A percentile compares a stretch with the other conserved stretches of the same genome.
phyloP scores from a whole-genome alignment of 2,329 filamentous ascomycete species.

The Verticillium nubilum region DNA sequence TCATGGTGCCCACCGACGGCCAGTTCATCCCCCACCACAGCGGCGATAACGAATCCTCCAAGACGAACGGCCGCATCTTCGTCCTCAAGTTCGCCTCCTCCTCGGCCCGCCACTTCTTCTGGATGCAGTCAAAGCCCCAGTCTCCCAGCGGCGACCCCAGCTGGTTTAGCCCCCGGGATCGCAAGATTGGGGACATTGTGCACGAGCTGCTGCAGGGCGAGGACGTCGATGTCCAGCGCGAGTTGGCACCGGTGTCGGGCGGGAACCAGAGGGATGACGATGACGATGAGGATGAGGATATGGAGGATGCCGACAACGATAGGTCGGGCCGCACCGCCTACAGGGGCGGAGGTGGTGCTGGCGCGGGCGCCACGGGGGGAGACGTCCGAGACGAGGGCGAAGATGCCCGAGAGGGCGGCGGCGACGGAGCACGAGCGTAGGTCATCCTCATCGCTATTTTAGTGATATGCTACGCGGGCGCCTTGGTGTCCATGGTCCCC shows the following conservation, averaged over 20 bases:
- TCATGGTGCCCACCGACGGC: slow-evolving; percentile 89
- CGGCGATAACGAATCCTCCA: slow-evolving; percentile 46
- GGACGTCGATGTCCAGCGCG: slow-evolving; percentile 71
- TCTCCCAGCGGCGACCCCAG: slow-evolving; percentile 60
- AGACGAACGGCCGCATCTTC: slow-evolving; percentile 85
- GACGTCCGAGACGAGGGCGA: slow-evolving; percentile 89
- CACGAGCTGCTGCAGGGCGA: slow-evolving; percentile 82
- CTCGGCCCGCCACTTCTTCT: slow-evolving; percentile 88
- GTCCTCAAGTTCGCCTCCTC: slow-evolving; percentile 91
- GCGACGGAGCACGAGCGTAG: slow-evolving; percentile 99
- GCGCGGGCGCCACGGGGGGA: slow-evolving; percentile 80
- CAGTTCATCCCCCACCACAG: slow-evolving; percentile 75
- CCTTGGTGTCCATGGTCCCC: background rate
- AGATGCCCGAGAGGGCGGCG: slow-evolving; percentile 83
- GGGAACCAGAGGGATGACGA: slow-evolving; percentile 40
- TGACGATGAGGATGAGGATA: slow-evolving; percentile 57
- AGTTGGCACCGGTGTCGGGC: slow-evolving; percentile 55
- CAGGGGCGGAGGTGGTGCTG: slow-evolving; percentile 70
- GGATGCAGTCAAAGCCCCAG: slow-evolving; percentile 90
- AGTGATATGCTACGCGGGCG: background rate
- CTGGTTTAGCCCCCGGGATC: slow-evolving; percentile 80
- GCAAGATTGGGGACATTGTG: slow-evolving; percentile 83
- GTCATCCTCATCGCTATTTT: slow-evolving; percentile 39
- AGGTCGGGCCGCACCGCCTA: slow-evolving; percentile 53
- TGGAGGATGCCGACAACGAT: slow-evolving; percentile 70